Evolutionary conservation across 306 rosid species (phyloP).

Genomic region (Sphenostylis stenocarpa): DNA sequence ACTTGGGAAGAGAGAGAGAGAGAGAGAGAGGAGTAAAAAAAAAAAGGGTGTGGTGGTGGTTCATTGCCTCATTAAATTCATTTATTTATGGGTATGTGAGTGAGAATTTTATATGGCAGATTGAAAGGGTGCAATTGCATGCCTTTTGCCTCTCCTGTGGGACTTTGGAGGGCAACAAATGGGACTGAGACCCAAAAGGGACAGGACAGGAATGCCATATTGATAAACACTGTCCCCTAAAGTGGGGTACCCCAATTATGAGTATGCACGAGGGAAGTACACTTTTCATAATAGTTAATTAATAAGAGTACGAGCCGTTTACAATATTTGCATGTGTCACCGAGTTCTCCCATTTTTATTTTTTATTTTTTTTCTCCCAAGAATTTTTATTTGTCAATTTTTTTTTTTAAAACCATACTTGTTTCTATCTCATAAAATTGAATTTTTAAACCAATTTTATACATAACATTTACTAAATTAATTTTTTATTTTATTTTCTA

Average conservation of each 20-base stretch:
- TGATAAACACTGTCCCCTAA: conserved; percentile 52
- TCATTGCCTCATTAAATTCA: background rate
- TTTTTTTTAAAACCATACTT: too few species aligned
- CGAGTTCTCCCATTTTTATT: too few species aligned
- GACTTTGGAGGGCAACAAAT: conserved; percentile 31
- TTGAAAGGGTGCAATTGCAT: conserved; percentile 9
- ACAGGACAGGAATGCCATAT: conserved; percentile 44
- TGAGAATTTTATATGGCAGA: conserved; percentile 4
- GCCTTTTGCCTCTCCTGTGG: conserved; percentile 27
- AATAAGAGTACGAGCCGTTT: conserved; percentile 26
- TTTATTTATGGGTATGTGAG: conserved; percentile 28
- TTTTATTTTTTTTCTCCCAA: too few species aligned
- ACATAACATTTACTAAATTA: too few species aligned
- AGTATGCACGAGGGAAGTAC: conserved; percentile 48
- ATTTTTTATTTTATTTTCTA: too few species aligned
- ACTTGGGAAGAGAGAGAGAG: background rate
- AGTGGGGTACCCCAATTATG: conserved; percentile 58
- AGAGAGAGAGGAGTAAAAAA: background rate
- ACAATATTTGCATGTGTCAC: conserved; percentile 14
- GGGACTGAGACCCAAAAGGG: conserved; percentile 41
- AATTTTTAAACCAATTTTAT: too few species aligned
- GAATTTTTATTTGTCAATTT: too few species aligned
- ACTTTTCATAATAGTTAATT: conserved; percentile 39
- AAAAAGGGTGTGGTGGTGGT: conserved; percentile 3
- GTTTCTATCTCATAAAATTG: too few species aligned